Percentiles rank a stretch among this genome's conserved stretches.
phyloP scores from a whole-genome alignment of 1,284 basidiomycete species.

The Apiotrichum laibachii region DNA sequence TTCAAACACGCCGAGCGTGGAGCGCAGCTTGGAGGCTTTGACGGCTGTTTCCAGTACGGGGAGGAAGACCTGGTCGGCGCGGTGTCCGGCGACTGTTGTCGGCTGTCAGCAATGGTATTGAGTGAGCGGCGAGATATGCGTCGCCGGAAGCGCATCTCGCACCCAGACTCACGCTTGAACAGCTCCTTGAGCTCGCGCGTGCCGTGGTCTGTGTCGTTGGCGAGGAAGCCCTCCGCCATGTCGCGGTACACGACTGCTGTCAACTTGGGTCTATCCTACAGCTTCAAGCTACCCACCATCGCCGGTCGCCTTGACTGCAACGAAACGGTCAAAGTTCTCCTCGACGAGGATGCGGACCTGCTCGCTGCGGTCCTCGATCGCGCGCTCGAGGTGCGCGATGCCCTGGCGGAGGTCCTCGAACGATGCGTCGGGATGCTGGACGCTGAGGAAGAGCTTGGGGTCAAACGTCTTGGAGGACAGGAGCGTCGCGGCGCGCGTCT shows the following conservation, averaged over 20 bases:
- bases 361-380: slow-evolving; percentile 84
- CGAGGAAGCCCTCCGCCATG: slow-evolving; percentile 86
- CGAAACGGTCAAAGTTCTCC: slow-evolving; percentile 97
- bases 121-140: slow-evolving; percentile 2
- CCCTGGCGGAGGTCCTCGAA: slow-evolving; percentile 84
- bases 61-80: slow-evolving; percentile 93
- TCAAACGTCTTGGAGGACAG: slow-evolving; percentile 93
- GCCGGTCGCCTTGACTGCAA: slow-evolving; percentile 93
- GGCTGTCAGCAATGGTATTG: not conserved
- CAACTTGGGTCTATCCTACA: not conserved
- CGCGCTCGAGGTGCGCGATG: slow-evolving; percentile 66
- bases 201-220: slow-evolving; percentile 73
- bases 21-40: slow-evolving; percentile 88
- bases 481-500: slow-evolving; percentile 63
- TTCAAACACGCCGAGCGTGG: slow-evolving; percentile 92
- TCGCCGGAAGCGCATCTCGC: not conserved
- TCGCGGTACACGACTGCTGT: slow-evolving; percentile 78
- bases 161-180: slow-evolving; percentile 76
- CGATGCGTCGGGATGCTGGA: slow-evolving; percentile 91
- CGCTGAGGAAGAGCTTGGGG: slow-evolving; percentile 87
- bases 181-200: slow-evolving; percentile 77
- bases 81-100: slow-evolving; percentile 62
- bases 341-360: slow-evolving; percentile 92
- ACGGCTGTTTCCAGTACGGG: slow-evolving; percentile 94
- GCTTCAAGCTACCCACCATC: slow-evolving; percentile 76